A percentile compares a stretch with the other conserved stretches of the same genome.
phyloP scores from a whole-genome alignment of 2,329 filamentous ascomycete species.

The Sarocladiaceae sp. region DNA sequence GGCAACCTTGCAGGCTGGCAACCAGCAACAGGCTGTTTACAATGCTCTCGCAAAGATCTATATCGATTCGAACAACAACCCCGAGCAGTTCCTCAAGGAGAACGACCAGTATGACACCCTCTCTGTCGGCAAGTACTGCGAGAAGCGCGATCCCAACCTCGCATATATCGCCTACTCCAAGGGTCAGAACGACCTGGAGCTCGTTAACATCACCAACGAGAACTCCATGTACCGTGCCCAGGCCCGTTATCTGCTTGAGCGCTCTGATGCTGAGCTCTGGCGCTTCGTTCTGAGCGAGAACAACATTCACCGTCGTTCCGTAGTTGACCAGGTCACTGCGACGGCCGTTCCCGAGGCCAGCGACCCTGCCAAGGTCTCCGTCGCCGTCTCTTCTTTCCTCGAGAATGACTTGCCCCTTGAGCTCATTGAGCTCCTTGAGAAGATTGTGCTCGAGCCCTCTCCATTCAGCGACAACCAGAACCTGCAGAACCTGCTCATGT shows the following conservation, averaged over 20 bases:
- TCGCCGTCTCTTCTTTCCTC: conserved; percentile 90
- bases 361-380: conserved; percentile 89
- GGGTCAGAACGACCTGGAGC: conserved; percentile 93
- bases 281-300: conserved; percentile 89
- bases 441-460: conserved; percentile 99
- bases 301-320: conserved; percentile 88
- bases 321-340: conserved; percentile 93
- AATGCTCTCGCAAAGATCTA: conserved; percentile 99
- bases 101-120: conserved; percentile 95
- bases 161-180: conserved; percentile 94
- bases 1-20: conserved; percentile 78
- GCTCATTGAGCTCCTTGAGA: conserved; percentile 95
- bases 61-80: conserved; percentile 97
- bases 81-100: conserved; percentile 94
- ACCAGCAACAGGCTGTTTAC: conserved; percentile 93
- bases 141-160: conserved; percentile 95
- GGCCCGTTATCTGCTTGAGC: conserved; percentile 87
- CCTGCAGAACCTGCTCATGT: conserved; percentile 90
- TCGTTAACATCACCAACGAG: conserved; percentile 97
- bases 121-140: conserved; percentile 92
- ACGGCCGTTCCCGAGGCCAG: conserved; percentile 90
- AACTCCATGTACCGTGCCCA: conserved; percentile 99
- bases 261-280: conserved; percentile 88
- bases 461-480: conserved; percentile 97
- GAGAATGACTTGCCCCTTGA: conserved; percentile 85